Evolutionary conservation across 2,329 filamentous ascomycete species (phyloP), one percentile per base, ranked within the genome.

Genomic region (Colletotrichum endophyticum): DNA sequence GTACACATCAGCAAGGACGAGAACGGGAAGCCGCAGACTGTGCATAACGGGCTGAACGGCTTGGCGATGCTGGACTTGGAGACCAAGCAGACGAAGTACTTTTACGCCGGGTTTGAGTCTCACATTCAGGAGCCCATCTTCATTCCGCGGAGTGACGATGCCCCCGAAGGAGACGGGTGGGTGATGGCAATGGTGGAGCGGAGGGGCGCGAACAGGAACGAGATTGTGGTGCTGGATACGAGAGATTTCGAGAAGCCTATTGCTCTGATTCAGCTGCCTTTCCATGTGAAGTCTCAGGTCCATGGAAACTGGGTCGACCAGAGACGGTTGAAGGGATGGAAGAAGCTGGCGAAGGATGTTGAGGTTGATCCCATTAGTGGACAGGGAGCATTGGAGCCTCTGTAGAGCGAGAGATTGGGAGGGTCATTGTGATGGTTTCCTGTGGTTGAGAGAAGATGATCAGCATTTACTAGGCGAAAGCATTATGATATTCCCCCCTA

Each of bases 111-210:
- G 6, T 34, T 36, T 13, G 84, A 83, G 4, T 81, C 80, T 3
- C 81, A 83, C 3, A 83, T 86, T 19, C 86, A 88, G 76, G 87
- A 88, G 59, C 86, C 86, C 0, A 82, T 85, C 0, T 88, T 88
- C 62, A 83, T 88, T 6, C 85, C 86, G 0, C 79, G 83, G 28
- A 78, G 78, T 1, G 81, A 82, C 0, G 81, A 82, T 8, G 82
- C 80, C 1, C 70, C 66, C 7, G 86, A 87, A 66, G 85, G 84
- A 0, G 85, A 87, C 49, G 86, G 86, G 0, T 87, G 84, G 78
- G 82, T 78, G 72, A 83, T 87, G 36, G 84, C 82, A 6, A 78
- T 82, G 72, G 77, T 81, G 15, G 79, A 82, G 7, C 71, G 71
- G 3, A 57, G 66, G 16, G 66, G 53, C 2, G 66, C 59, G 1